Evolutionary conservation across 441 rosid genomes (phyloP).

Genomic region (Gossypium trilobum): DNA sequence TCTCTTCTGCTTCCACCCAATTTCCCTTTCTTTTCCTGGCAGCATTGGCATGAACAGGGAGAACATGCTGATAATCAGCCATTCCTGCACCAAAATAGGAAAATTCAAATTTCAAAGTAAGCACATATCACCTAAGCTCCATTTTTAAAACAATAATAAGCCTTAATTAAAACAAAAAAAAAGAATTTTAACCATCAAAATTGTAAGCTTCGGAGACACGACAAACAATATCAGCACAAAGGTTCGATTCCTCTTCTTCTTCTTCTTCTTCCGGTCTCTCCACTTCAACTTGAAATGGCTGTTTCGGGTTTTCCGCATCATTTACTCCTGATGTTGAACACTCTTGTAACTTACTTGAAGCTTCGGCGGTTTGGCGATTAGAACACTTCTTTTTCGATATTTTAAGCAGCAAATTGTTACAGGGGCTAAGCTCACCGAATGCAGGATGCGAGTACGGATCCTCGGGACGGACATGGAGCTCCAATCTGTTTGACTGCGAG

Average conservation of each 20-base stretch:
- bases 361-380: constrained; percentile 21
- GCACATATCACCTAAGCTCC: constrained; percentile 8
- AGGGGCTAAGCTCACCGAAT: constrained; percentile 54
- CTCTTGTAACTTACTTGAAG: neutral
- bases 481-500: constrained; percentile 47
- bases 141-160: constrained; percentile 7
- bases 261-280: constrained; percentile 20
- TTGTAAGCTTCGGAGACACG: constrained; percentile 58
- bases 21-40: constrained; percentile 60
- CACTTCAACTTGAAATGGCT: constrained; percentile 19
- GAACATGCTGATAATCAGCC: constrained; percentile 93
- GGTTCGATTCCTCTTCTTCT: constrained; percentile 9
- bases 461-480: constrained; percentile 79
- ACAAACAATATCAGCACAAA: constrained; percentile 67
- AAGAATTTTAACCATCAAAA: constrained; percentile 53
- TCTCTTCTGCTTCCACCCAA: constrained; percentile 45
- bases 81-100: constrained; percentile 45
- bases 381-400: constrained; percentile 38
- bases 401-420: constrained; percentile 45
- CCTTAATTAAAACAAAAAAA: neutral
- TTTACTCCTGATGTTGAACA: constrained; percentile 15
- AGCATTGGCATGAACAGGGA: constrained; percentile 71
- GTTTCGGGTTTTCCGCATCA: constrained; percentile 10
- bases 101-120: neutral
- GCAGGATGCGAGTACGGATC: constrained; percentile 83